phyloP scores from a whole-genome alignment of 495 filamentous ascomycete genomes.

The Gamarada debralockiae region DNA sequence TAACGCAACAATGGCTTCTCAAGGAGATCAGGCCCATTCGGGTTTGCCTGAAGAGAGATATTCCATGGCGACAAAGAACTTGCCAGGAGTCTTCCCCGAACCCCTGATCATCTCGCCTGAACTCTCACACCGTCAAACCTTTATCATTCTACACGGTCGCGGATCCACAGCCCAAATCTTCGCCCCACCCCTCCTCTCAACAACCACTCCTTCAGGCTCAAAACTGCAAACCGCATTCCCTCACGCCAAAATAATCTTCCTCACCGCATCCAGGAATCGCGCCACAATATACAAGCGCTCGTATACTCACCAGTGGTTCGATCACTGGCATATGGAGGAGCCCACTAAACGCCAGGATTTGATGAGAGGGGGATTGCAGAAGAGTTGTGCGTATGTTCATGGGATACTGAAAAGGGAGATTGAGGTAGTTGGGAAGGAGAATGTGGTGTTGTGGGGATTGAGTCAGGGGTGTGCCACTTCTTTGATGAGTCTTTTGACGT shows the following conservation, averaged over 20 bases:
- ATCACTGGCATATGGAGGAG: constrained; percentile 38
- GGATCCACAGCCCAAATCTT: constrained; percentile 35
- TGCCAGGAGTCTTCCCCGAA: constrained; percentile 1
- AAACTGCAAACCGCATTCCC: constrained; percentile 21
- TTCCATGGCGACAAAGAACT: too few species aligned
- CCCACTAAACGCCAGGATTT: constrained; percentile 27
- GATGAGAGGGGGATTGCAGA: constrained; percentile 38
- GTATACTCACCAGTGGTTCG: constrained; percentile 53
- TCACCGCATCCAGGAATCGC: constrained; percentile 39
- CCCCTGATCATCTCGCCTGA: constrained; percentile 7
- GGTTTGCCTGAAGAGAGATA: too few species aligned
- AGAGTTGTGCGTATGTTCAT: constrained; percentile 37
- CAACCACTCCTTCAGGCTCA: not conserved
- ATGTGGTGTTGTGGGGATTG: constrained; percentile 48
- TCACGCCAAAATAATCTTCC: constrained; percentile 39
- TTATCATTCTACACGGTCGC: constrained; percentile 48
- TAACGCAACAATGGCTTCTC: too few species aligned
- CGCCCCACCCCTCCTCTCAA: constrained; percentile 29
- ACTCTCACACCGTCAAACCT: constrained; percentile 32
- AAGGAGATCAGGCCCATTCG: too few species aligned
- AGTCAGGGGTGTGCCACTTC: constrained; percentile 53
- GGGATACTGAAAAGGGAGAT: constrained; percentile 36
- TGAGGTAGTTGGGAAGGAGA: constrained; percentile 29
- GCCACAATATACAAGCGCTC: constrained; percentile 40
- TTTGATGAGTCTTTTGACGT: constrained; percentile 35